Evolutionary conservation across 2,329 filamentous ascomycete genomes (phyloP).

Genomic region (Ascochyta koolunga): DNA sequence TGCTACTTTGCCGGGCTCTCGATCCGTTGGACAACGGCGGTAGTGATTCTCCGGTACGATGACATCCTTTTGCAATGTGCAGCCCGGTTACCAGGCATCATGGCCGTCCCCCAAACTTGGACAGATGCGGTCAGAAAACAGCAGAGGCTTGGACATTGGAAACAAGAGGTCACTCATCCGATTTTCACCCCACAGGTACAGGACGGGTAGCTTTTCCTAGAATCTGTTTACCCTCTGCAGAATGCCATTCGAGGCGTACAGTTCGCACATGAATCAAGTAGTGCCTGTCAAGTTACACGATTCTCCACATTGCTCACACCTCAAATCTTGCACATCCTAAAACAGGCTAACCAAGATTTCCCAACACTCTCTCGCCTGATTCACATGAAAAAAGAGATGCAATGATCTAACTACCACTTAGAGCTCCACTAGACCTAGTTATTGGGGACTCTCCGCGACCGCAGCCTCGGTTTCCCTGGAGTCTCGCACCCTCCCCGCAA

Average conservation of each 20-base stretch:
- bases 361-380: neutral
- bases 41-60: neutral
- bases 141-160: neutral
- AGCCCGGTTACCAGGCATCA: neutral
- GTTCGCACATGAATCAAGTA: slow-evolving; percentile 10
- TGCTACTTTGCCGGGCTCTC: neutral
- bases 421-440: neutral
- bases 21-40: neutral
- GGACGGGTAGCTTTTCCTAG: neutral
- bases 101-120: neutral
- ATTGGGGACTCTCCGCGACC: neutral
- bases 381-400: slow-evolving; percentile 5
- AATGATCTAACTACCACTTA: neutral
- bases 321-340: slow-evolving; percentile 7
- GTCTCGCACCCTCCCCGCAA: slow-evolving; percentile 8
- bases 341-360: slow-evolving; percentile 6
- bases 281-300: slow-evolving; percentile 6
- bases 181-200: neutral
- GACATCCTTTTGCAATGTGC: neutral
- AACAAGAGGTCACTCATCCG: neutral
- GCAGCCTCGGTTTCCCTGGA: slow-evolving; percentile 12
- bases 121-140: neutral
- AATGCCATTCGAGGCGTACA: neutral
- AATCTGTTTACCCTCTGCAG: neutral
- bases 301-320: slow-evolving; percentile 2